A percentile compares a stretch with the other conserved stretches of the same genome.
Evolutionary conservation across 225 moss, liverwort and hornwort species (phyloP).

Genomic region (Lunularia cruciata): DNA sequence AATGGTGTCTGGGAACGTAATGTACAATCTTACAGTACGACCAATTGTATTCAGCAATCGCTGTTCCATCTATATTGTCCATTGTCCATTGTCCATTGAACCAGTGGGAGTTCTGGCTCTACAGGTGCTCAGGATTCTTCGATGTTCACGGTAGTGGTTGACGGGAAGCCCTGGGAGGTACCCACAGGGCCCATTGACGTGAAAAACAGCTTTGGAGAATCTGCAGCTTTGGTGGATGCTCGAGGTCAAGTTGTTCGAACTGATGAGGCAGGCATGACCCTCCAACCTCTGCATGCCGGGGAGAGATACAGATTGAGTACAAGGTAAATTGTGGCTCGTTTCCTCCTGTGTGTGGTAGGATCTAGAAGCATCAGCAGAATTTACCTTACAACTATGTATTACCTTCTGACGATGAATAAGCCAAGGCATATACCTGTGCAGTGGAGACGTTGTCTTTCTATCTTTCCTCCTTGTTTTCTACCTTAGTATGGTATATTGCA

Average conservation of each 20-base stretch:
- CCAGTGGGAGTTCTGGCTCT: background rate
- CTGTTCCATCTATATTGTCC: too few relatives aligned
- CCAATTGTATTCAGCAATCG: too few relatives aligned
- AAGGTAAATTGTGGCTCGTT: slow-evolving; percentile 31
- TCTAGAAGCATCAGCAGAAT: too few relatives aligned
- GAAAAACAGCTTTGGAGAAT: slow-evolving; percentile 35
- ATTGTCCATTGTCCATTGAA: too few relatives aligned
- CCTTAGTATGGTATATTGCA: background rate
- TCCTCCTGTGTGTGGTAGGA: too few relatives aligned
- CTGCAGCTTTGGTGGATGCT: slow-evolving; percentile 36
- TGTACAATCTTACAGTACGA: too few relatives aligned
- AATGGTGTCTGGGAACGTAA: too few relatives aligned
- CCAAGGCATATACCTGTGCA: too few relatives aligned
- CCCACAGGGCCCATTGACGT: slow-evolving; percentile 34
- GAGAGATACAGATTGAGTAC: slow-evolving; percentile 39
- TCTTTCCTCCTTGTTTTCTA: too few relatives aligned
- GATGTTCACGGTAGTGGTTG: slow-evolving; percentile 22
- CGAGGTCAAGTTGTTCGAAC: slow-evolving; percentile 33
- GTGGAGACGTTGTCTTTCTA: too few relatives aligned
- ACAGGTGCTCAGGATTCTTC: slow-evolving; percentile 30
- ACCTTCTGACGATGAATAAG: too few relatives aligned
- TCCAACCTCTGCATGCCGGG: slow-evolving; percentile 37
- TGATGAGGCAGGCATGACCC: slow-evolving; percentile 35
- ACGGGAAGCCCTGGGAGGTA: slow-evolving; percentile 37
- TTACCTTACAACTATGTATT: too few relatives aligned